phyloP scores from a whole-genome alignment of 2,329 filamentous ascomycete genomes.

The Colletotrichum agaves region DNA sequence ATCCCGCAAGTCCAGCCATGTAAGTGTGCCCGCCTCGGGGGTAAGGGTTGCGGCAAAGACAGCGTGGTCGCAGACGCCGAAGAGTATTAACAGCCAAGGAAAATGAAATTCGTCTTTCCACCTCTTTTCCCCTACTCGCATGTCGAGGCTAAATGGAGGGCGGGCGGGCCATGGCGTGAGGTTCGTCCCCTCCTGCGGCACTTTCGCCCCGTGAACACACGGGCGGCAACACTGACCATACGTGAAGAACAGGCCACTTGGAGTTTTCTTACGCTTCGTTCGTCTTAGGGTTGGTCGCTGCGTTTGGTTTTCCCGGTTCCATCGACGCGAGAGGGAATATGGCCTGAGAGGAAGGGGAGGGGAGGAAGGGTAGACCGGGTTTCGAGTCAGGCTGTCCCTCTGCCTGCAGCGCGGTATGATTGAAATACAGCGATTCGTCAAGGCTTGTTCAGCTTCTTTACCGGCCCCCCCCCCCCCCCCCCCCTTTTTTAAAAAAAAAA shows the following conservation, averaged over 20 bases:
- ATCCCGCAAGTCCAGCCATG: not conserved
- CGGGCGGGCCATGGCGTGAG: conserved; percentile 25
- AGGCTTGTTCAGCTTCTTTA: not conserved
- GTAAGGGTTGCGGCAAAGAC: not conserved
- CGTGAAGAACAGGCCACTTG: conserved; percentile 18
- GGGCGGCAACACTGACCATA: conserved; percentile 3
- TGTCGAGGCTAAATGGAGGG: not conserved
- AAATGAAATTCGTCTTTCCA: not conserved
- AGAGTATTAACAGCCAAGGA: not conserved
- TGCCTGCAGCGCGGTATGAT: not conserved
- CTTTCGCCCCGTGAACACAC: conserved; percentile 18
- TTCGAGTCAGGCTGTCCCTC: conserved; percentile 9
- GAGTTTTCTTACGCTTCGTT: not conserved
- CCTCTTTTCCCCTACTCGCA: not conserved
- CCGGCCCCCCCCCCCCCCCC: no score
- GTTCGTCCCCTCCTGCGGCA: conserved; percentile 27
- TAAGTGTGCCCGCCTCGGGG: not conserved
- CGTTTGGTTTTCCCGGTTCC: not conserved
- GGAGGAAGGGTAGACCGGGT: not conserved
- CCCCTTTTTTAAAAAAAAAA: no score
- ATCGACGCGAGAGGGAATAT: not conserved
- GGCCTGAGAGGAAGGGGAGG: not conserved
- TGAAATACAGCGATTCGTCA: not conserved
- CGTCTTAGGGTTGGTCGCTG: not conserved
- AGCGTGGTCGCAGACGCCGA: not conserved